A percentile compares a stretch with the other conserved stretches of the same genome.
These are phyloP conservation scores for Erythrophleum ivorense DNA, from an alignment of 331 rosid genomes.

Conservation along the genomic window DNA sequence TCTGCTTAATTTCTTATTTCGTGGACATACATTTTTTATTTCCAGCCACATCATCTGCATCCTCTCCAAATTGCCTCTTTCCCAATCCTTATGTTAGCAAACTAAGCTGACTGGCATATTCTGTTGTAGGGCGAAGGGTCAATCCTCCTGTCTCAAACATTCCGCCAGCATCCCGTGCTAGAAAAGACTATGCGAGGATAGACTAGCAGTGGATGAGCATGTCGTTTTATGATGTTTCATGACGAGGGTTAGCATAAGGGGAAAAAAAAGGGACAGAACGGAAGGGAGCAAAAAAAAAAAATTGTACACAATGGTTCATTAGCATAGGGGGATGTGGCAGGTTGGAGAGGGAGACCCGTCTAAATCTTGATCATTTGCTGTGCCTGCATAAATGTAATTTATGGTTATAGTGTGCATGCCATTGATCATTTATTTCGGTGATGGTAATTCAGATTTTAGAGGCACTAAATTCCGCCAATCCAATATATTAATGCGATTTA, in stretches of 20 bases:
- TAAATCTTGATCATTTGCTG: slow-evolving; percentile 56
- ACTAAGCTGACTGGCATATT: slow-evolving; percentile 41
- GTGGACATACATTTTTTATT: neutral
- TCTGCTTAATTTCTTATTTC: slow-evolving; percentile 19
- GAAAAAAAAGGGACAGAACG: neutral
- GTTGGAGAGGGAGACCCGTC: slow-evolving; percentile 25
- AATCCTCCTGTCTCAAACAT: slow-evolving; percentile 79
- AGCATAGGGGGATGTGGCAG: slow-evolving; percentile 43
- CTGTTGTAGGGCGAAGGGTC: slow-evolving; percentile 75
- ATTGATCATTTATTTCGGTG: slow-evolving; percentile 51
- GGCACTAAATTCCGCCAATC: slow-evolving; percentile 30
- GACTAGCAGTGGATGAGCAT: slow-evolving; percentile 53
- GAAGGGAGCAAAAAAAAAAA: neutral
- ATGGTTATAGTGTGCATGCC: slow-evolving; percentile 58
- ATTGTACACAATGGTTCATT: slow-evolving; percentile 47
- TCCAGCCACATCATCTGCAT: slow-evolving; percentile 2
- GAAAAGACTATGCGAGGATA: slow-evolving; percentile 92
- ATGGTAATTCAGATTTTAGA: slow-evolving; percentile 36
- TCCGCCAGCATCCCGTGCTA: slow-evolving; percentile 80
- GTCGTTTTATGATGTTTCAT: slow-evolving; percentile 40
- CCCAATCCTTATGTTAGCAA: neutral
- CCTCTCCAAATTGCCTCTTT: neutral
- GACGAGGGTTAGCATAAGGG: slow-evolving; percentile 43
- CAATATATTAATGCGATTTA: slow-evolving; percentile 14
- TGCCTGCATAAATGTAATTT: slow-evolving; percentile 67